Base-by-base conservation (phyloP, 768 basidiomycete genomes). In the Serendipita sp. region DNA sequence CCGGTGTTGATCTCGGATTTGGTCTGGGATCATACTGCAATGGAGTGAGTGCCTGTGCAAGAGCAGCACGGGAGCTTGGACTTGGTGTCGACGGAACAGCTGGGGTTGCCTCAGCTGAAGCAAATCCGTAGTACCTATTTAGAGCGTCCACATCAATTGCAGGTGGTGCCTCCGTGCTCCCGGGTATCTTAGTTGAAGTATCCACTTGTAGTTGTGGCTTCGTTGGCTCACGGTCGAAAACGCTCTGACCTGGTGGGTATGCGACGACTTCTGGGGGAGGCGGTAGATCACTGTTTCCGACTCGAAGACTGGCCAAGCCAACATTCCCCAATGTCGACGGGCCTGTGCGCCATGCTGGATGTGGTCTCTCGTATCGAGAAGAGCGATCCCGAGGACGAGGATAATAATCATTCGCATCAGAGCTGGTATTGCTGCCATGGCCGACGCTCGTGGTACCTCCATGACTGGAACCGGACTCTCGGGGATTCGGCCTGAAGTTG, bases 381-480 rank as follows among this genome's bases (percentile, higher is more conserved):
- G 56, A 60, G 35, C 56, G 56, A 60, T 60, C 56, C 36, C 56
- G 56, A n/a, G 56, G 56, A 10, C 56, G 56, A 5, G 34, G 18
- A 35, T 60, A 60, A n/a, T 15, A 13, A 8, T 60, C 56, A 18
- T 60, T 10, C 8, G 36, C n/a, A 35, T 60, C 56, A 32, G 8
- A 5, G 56, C 56, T 60, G 36, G 28, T 34, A 35, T 8, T 32
- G n/a, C 48, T 51, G 7, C 48, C 48, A 51, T 51, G 48, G 8
- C 48, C 48, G n/a, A 51, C 48, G 2, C 48, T 51, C 2, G 48
- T 51, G 48, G 18, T 51, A 8, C 56, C 56, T 28, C 56, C 56
- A 60, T 60, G 56, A 32, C 56, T 60, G 10, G 56, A 60, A 36
- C 56, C 36, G 16, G 56, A 60, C 32, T 60, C 56, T 34, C 56